Percentiles rank a stretch among this genome's conserved stretches.
These are phyloP conservation scores for Venturia pyrina DNA, from an alignment of 2,329 filamentous ascomycete genomes.

Conservation along the genomic window DNA sequence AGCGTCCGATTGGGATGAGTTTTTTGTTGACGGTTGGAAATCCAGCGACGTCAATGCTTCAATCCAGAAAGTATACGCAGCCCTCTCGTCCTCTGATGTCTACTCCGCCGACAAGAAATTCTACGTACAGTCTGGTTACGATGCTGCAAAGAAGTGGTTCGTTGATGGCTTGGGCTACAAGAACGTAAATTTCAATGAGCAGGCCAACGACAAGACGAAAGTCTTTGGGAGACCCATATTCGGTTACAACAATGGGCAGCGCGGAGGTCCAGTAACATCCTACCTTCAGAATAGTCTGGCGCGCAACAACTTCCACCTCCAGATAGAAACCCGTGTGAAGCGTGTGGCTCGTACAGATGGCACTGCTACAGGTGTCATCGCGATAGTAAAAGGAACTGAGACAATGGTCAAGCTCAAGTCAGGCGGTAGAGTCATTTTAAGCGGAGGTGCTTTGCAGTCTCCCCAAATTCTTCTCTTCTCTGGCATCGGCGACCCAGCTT, in stretches of 20 bases:
- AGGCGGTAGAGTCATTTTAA: slow-evolving; percentile 27
- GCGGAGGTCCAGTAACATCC: slow-evolving; percentile 39
- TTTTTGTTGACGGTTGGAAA: slow-evolving; percentile 42
- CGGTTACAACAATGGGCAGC: slow-evolving; percentile 39
- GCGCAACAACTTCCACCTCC: slow-evolving; percentile 34
- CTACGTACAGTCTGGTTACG: slow-evolving; percentile 40
- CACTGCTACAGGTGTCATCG: slow-evolving; percentile 33
- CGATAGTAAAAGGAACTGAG: slow-evolving; percentile 23
- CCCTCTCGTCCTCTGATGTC: slow-evolving; percentile 34
- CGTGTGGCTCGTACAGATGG: slow-evolving; percentile 32
- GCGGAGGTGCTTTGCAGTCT: slow-evolving; percentile 24
- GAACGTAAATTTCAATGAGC: slow-evolving; percentile 38
- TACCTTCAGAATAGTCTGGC: slow-evolving; percentile 39
- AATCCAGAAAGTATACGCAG: slow-evolving; percentile 34
- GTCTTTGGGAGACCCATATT: slow-evolving; percentile 41
- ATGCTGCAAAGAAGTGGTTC: slow-evolving; percentile 40
- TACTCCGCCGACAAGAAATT: slow-evolving; percentile 37
- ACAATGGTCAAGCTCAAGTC: slow-evolving; percentile 22
- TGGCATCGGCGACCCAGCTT: slow-evolving; percentile 25
- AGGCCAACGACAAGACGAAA: slow-evolving; percentile 35
- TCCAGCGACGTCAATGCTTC: slow-evolving; percentile 38
- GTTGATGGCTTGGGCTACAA: slow-evolving; percentile 39
- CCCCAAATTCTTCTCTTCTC: slow-evolving; percentile 29
- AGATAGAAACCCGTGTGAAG: slow-evolving; percentile 34
- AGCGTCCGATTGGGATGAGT: slow-evolving; percentile 42